Conservation (phyloP, 1,284 basidiomycete species). For the Leccinum griseonigrum region DNA sequence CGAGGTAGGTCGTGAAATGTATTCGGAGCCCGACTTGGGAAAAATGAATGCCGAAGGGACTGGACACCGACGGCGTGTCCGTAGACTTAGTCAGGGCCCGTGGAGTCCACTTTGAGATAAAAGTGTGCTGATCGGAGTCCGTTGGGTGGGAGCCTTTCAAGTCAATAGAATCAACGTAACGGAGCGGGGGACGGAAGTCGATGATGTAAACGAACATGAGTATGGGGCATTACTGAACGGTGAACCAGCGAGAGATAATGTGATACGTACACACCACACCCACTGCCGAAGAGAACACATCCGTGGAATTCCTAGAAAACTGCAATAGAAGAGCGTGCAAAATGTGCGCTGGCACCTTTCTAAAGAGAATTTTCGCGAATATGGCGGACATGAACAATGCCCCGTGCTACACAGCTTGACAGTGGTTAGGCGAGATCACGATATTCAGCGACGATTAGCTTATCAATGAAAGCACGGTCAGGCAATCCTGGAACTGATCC, state of each 20-base stretch:
- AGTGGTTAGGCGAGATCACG: conserved; percentile 27
- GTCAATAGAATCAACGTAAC: conserved; percentile 11
- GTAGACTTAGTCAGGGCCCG: conserved; percentile 24
- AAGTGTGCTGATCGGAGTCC: conserved; percentile 6
- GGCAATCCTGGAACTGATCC: conserved; percentile 13
- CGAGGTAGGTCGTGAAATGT: conserved; percentile 19
- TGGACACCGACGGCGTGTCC: conserved; percentile 8
- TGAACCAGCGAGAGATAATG: conserved; percentile 7
- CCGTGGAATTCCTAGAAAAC: conserved; percentile 17
- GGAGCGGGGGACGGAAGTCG: conserved; percentile 2
- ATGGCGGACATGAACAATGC: conserved; percentile 29
- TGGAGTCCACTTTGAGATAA: conserved; percentile 12
- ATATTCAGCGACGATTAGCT: conserved; percentile 10
- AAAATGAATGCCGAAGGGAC: conserved; percentile 12
- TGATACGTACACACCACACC: conserved; percentile 10
- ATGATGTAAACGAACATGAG: conserved; percentile 31
- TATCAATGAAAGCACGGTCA: conserved; percentile 9
- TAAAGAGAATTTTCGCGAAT: conserved; percentile 23
- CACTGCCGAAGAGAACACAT: conserved; percentile 13
- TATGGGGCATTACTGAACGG: conserved; percentile 11
- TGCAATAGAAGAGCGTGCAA: conserved; percentile 21
- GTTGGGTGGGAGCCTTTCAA: conserved; percentile 8
- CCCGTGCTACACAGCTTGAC: conserved; percentile 16
- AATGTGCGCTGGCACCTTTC: conserved; percentile 18
- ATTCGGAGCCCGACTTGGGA: conserved; percentile 18